A percentile compares a stretch with the other conserved stretches of the same genome.
phyloP scores from a whole-genome alignment of 2,329 filamentous ascomycete genomes.

The Alternaria sp. region DNA sequence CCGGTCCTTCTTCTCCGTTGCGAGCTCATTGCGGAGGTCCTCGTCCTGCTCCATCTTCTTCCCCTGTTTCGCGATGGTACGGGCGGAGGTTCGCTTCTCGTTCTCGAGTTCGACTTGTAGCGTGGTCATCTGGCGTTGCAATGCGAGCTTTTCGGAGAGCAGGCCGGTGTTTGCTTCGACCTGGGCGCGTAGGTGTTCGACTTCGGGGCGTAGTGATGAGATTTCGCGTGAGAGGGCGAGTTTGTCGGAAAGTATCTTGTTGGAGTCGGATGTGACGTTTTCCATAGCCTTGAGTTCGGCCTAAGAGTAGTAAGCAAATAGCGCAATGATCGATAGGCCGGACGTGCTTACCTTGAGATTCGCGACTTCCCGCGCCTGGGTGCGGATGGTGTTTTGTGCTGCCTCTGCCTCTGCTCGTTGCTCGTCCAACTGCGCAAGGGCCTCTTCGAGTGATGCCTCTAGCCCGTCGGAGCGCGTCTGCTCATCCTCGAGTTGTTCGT shows the following conservation, averaged over 20 bases:
- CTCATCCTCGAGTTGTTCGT: conserved; percentile 66
- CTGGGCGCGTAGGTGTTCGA: conserved; percentile 68
- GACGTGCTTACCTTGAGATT: conserved; percentile 62
- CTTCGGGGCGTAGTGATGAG: conserved; percentile 64
- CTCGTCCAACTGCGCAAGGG: conserved; percentile 55
- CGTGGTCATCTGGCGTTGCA: conserved; percentile 78
- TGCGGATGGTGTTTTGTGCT: conserved; percentile 59
- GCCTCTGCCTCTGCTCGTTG: conserved; percentile 54
- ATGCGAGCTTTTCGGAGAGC: conserved; percentile 77
- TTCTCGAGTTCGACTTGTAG: conserved; percentile 83
- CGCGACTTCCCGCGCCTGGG: conserved; percentile 61
- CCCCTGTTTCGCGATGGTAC: conserved; percentile 59
- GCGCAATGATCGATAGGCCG: conserved; percentile 43
- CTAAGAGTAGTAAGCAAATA: conserved; percentile 52
- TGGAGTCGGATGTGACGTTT: conserved; percentile 70
- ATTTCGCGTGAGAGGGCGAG: conserved; percentile 66
- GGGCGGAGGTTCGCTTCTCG: conserved; percentile 73
- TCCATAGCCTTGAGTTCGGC: conserved; percentile 74
- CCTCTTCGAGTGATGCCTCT: conserved; percentile 57
- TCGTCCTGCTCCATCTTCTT: conserved; percentile 58
- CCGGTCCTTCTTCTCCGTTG: conserved; percentile 54
- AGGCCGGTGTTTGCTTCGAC: conserved; percentile 68
- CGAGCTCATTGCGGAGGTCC: conserved; percentile 55
- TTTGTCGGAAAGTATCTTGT: conserved; percentile 72
- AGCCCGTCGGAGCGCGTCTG: conserved; percentile 66